A percentile compares a stretch with the other conserved stretches of the same genome.
Conservation (phyloP, 495 filamentous ascomycete genomes). For the Durotheca rogersii region DNA sequence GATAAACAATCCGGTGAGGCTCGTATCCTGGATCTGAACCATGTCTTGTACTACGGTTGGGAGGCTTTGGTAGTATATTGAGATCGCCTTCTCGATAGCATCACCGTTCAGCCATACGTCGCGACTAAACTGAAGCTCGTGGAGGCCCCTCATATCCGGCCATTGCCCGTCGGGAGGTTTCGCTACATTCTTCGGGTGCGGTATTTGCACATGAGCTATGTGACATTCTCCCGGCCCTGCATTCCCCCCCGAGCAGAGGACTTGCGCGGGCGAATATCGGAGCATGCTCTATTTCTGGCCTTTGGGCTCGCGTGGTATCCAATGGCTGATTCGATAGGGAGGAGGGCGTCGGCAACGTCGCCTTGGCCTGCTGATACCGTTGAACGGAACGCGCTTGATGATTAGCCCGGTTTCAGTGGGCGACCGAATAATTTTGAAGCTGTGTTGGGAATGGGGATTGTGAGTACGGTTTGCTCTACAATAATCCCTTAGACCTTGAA, state of each 20-base stretch:
- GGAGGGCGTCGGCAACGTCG: too few relatives aligned
- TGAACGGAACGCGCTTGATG: too few relatives aligned
- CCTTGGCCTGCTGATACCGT: too few relatives aligned
- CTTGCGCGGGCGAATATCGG: neutral
- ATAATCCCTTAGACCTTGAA: too few relatives aligned
- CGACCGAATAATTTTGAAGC: too few relatives aligned
- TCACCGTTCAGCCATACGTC: constrained; percentile 12
- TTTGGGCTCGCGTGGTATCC: too few relatives aligned
- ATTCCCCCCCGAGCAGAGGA: constrained; percentile 7
- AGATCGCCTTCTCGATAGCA: constrained; percentile 24
- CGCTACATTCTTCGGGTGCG: neutral
- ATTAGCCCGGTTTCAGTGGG: too few relatives aligned
- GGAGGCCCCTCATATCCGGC: constrained; percentile 27
- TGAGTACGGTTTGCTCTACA: too few relatives aligned
- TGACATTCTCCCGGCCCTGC: constrained; percentile 1
- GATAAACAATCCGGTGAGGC: constrained; percentile 7
- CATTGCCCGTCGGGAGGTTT: neutral
- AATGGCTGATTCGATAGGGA: too few relatives aligned
- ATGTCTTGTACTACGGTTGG: constrained; percentile 2
- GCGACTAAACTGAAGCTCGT: constrained; percentile 20
- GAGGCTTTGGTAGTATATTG: constrained; percentile 4
- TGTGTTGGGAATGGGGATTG: too few relatives aligned
- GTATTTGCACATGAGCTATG: constrained; percentile 10
- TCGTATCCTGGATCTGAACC: constrained; percentile 7
- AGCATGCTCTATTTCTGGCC: neutral